phyloP scores from a whole-genome alignment of 176 grass and related monocot species.

The Phoenix dactylifera region DNA sequence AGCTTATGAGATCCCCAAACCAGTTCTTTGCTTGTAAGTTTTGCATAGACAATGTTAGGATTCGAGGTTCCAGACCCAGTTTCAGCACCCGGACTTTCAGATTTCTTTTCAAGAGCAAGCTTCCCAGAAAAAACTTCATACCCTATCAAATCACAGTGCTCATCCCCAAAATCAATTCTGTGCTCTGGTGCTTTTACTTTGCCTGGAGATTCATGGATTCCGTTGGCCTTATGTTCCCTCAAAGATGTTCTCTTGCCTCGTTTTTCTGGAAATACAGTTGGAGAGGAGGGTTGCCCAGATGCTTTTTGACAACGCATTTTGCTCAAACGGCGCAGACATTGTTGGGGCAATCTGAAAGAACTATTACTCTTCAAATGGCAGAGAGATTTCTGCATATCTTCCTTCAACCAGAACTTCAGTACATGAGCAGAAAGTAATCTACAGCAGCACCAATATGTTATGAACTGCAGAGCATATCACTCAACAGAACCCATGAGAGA shows the following conservation, averaged over 20 bases:
- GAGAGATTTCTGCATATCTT: conserved; percentile 53
- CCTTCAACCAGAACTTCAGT: conserved; percentile 8
- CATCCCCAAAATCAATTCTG: conserved; percentile 58
- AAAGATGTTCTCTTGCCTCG: conserved; percentile 48
- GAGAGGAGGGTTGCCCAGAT: conserved; percentile 58
- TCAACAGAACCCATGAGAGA: conserved; percentile 23
- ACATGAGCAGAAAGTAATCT: conserved; percentile 15
- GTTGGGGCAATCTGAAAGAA: conserved; percentile 62
- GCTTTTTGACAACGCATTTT: conserved; percentile 47
- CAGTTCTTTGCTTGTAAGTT: conserved; percentile 84
- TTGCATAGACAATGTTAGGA: conserved; percentile 47
- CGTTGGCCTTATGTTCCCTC: conserved; percentile 37
- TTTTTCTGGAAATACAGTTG: conserved; percentile 79
- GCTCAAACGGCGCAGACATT: conserved; percentile 53
- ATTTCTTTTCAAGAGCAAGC: conserved; percentile 55
- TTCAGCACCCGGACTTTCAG: conserved; percentile 34
- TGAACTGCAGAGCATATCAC: conserved; percentile 21
- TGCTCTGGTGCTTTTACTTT: conserved; percentile 50
- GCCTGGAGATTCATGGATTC: conserved; percentile 25
- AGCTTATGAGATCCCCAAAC: conserved; percentile 71
- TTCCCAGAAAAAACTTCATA: conserved; percentile 81
- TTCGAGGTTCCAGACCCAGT: conserved; percentile 28
- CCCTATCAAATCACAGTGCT: conserved; percentile 78
- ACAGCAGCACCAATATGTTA: background rate
- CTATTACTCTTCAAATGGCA: conserved; percentile 35